phyloP scores from a whole-genome alignment of 352 stramenopile genomes.

The Phytophthora melonis region DNA sequence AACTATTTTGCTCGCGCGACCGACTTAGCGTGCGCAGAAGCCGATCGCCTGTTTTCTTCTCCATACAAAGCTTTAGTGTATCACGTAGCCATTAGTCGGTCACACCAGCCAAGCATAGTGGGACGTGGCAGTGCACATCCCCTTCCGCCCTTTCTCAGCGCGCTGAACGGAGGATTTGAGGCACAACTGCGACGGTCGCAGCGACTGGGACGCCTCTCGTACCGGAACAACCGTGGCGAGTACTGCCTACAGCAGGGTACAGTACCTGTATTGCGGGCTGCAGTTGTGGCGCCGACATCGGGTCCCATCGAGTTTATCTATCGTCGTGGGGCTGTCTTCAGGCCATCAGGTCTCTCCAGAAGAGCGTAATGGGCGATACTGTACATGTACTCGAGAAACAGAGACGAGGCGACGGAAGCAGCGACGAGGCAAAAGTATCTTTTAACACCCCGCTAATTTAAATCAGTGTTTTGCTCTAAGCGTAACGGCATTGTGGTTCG shows the following conservation, averaged over 20 bases:
- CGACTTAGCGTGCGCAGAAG: too few species aligned
- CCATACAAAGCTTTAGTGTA: too few species aligned
- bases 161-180: slow-evolving; percentile 7
- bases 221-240: background rate
- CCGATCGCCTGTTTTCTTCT: too few species aligned
- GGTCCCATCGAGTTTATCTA: background rate
- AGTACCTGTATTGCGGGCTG: too few species aligned
- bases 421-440: slow-evolving; percentile 16
- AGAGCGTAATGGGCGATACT: background rate
- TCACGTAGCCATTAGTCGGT: too few species aligned
- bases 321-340: slow-evolving; percentile 1
- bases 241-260: too few species aligned
- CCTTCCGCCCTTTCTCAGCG: slow-evolving; percentile 18
- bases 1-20: background rate
- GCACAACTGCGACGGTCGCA: background rate
- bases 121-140: slow-evolving; percentile 16
- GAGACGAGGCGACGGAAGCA: slow-evolving; percentile 26
- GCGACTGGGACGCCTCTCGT: background rate
- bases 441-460: slow-evolving; percentile 18
- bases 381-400: slow-evolving; percentile 3
- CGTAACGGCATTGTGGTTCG: too few species aligned
- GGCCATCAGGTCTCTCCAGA: slow-evolving; percentile 13
- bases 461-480: background rate
- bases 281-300: background rate
- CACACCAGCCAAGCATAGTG: slow-evolving; percentile 1